Base-by-base conservation (phyloP, 495 filamentous ascomycete species). In the Podospora tetraspora region DNA sequence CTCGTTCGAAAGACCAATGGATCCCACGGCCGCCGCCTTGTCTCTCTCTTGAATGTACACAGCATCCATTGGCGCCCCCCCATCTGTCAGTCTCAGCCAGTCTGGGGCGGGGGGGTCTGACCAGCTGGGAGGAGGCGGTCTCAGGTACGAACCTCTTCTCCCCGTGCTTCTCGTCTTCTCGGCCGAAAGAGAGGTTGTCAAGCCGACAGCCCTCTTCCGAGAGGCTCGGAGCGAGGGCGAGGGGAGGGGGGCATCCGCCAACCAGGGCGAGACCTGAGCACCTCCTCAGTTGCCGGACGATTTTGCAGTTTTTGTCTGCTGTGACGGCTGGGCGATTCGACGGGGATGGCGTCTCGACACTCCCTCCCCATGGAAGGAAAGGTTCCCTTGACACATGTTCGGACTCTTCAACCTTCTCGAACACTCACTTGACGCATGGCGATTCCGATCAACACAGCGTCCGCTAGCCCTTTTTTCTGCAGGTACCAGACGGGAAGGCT, bases 81-180 rank as follows among this genome's bases (percentile, higher is more conserved):
- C 24, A 21, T 27, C 59, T 62, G 61, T 62, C 61, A 62, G 43
- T 62, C 61, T 62, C 61, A 22, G 61, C 61, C 61, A 62, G 25
- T 62, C 34, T 43, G 34, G 34, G 34, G 34, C 34, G 34, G 34
- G 4, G 12, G 13, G 13, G 34, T 43, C 27, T 32, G 22, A 29
- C 29, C 61, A 10, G 61, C 27, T 56, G 10, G 37, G 37, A 56
- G 37, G 37, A 56, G 32, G 62, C 21, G 32, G 62, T 64, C 62
- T 64, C 62, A 64, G 62, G 62, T 64, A 56, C 62, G 43, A 21
- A 64, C n/a, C 27, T 37, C 32, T n/a, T 64, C 62, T 25, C 62
- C 19, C 32, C 34, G 19, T 23, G 37, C 12, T 37, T 64, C 32
- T 37, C 62, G 30, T 37, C 16, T 24, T 64, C 62, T 64, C 62